Conservation (phyloP, 306 rosid species). For the Gastrolobium bilobum region DNA sequence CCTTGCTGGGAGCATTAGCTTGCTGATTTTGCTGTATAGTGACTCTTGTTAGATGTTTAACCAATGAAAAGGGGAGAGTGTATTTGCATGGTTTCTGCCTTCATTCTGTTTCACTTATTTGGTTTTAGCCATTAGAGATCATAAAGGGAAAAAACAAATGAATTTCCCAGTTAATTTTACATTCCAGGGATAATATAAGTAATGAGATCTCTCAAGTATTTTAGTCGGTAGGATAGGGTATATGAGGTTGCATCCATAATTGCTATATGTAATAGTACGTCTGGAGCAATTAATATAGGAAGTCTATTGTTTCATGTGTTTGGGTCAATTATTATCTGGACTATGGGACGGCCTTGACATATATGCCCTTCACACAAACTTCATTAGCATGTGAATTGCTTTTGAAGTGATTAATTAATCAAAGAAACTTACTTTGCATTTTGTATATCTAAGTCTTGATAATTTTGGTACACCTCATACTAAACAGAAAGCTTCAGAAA, state of each 20-base stretch:
- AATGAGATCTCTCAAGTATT: background rate
- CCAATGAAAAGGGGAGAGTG: background rate
- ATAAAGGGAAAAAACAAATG: slow-evolving; percentile 6
- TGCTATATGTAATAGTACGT: background rate
- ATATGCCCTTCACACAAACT: slow-evolving; percentile 30
- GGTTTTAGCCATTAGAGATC: slow-evolving; percentile 22
- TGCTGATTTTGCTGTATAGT: background rate
- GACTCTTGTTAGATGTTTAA: background rate
- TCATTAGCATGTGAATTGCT: slow-evolving; percentile 19
- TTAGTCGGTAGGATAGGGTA: slow-evolving; percentile 17
- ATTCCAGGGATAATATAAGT: slow-evolving; percentile 13
- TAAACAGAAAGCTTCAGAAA: background rate
- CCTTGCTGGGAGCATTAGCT: slow-evolving; percentile 1
- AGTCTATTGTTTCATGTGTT: slow-evolving; percentile 25
- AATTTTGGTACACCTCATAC: slow-evolving; percentile 3
- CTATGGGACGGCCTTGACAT: slow-evolving; percentile 23
- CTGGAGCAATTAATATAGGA: slow-evolving; percentile 27
- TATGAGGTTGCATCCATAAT: background rate
- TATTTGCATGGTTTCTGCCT: slow-evolving; percentile 22
- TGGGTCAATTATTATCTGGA: slow-evolving; percentile 24
- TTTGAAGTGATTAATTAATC: background rate
- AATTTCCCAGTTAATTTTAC: slow-evolving; percentile 1
- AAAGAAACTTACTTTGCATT: background rate
- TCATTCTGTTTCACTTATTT: slow-evolving; percentile 18
- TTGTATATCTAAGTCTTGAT: slow-evolving; percentile 6